phyloP scores from a whole-genome alignment of 306 rosid species.

The barrel medic (Medicago truncatula) region DNA sequence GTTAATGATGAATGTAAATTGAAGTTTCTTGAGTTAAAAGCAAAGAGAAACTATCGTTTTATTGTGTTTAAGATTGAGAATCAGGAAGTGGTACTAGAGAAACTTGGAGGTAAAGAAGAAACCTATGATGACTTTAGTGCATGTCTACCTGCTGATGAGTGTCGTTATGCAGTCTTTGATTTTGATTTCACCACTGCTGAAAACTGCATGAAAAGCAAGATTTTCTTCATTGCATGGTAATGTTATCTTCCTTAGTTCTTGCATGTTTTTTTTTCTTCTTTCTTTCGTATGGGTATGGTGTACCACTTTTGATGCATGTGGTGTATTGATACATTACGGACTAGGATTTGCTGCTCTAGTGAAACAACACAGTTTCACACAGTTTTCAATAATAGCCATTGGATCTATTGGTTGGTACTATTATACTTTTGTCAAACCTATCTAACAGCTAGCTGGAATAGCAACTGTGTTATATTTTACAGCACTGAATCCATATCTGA shows the following conservation, averaged over 20 bases:
- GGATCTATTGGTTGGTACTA: too few species aligned
- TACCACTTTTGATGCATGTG: background rate
- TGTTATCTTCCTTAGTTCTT: background rate
- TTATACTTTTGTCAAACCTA: too few species aligned
- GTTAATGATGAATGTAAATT: conserved; percentile 61
- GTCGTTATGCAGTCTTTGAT: conserved; percentile 67
- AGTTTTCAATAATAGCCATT: too few species aligned
- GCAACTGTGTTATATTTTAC: too few species aligned
- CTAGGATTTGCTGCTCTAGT: too few species aligned
- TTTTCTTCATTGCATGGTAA: conserved; percentile 68
- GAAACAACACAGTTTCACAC: too few species aligned
- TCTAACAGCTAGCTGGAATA: too few species aligned
- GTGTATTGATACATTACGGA: too few species aligned
- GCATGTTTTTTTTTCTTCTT: background rate
- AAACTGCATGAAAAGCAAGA: conserved; percentile 65
- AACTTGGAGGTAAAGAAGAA: conserved; percentile 48
- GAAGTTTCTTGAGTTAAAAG: conserved; percentile 61
- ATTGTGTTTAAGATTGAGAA: conserved; percentile 61
- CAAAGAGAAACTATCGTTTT: conserved; percentile 61
- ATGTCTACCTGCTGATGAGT: conserved; percentile 55
- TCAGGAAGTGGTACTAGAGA: conserved; percentile 54
- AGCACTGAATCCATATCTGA: too few species aligned
- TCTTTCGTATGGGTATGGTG: too few species aligned
- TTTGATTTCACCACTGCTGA: conserved; percentile 60
- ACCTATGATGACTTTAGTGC: conserved; percentile 54